Conservation (phyloP, 768 basidiomycete genomes). For the Naganishia randhawae region DNA sequence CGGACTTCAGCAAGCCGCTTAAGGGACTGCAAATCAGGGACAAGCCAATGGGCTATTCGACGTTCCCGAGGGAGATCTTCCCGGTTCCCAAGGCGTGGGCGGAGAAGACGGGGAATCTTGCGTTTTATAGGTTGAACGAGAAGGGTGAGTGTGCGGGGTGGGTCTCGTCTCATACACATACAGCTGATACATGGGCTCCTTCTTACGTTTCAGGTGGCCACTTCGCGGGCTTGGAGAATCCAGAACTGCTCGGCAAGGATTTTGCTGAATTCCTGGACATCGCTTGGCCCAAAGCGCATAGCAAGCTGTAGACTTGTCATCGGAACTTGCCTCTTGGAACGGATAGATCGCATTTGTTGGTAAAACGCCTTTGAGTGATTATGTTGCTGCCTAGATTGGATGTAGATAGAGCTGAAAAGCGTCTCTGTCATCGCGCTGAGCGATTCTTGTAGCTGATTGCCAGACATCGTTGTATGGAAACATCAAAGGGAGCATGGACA, state of each 20-base stretch:
- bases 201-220: slow-evolving; percentile 39
- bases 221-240: slow-evolving; percentile 49
- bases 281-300: slow-evolving; percentile 29
- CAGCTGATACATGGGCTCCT: not conserved
- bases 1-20: slow-evolving; percentile 2
- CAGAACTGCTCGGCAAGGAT: slow-evolving; percentile 42
- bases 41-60: slow-evolving; percentile 45
- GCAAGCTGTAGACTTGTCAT: slow-evolving; percentile 35
- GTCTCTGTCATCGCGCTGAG: too few species aligned
- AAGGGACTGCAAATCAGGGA: slow-evolving; percentile 22
- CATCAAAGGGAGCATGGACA: too few species aligned
- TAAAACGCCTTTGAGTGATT: too few species aligned
- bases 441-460: too few species aligned
- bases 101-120: slow-evolving; percentile 40
- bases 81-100: slow-evolving; percentile 43
- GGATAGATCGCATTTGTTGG: too few species aligned
- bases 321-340: too few species aligned
- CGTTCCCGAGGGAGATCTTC: slow-evolving; percentile 45
- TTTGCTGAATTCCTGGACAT: slow-evolving; percentile 48
- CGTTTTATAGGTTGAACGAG: slow-evolving; percentile 44
- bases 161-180: not conserved
- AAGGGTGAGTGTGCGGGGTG: slow-evolving; percentile 34
- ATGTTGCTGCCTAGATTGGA: too few species aligned
- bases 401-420: too few species aligned
- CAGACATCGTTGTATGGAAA: too few species aligned